Evolutionary conservation across 169 alveolate genomes (phyloP).

Genomic region (Plasmodium chabaudi): DNA sequence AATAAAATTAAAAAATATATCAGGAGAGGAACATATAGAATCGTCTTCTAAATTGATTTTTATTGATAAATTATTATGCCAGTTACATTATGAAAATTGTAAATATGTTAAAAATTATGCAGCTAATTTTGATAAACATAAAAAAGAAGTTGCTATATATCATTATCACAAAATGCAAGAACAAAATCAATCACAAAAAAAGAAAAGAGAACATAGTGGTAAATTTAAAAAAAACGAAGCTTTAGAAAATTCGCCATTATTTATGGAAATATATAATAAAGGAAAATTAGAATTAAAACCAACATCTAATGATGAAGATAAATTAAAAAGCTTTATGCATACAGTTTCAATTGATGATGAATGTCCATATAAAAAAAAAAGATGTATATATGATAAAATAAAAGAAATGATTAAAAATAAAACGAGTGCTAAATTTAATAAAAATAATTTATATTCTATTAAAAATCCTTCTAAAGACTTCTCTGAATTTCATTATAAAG

Average conservation of each 20-base stretch:
- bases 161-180: constrained; percentile 52
- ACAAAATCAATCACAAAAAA: constrained; percentile 54
- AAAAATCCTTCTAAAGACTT: background rate
- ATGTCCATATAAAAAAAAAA: constrained; percentile 76
- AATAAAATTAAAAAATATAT: constrained; percentile 76
- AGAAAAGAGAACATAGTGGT: constrained; percentile 68
- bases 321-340: constrained; percentile 63
- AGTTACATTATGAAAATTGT: constrained; percentile 88
- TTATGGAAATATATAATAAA: constrained; percentile 63
- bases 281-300: constrained; percentile 76
- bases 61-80: constrained; percentile 91
- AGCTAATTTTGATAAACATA: constrained; percentile 67
- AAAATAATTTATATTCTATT: constrained; percentile 6
- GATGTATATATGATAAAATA: constrained; percentile 76
- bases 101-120: constrained; percentile 79
- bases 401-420: constrained; percentile 59
- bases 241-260: constrained; percentile 57
- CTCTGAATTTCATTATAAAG: background rate
- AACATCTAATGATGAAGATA: constrained; percentile 64
- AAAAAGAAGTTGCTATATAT: constrained; percentile 65
- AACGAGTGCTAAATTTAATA: constrained; percentile 39
- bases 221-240: constrained; percentile 73
- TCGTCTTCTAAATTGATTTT: constrained; percentile 90
- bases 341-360: constrained; percentile 71
- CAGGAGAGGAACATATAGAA: constrained; percentile 89